Percentiles rank a stretch among this genome's conserved stretches.
These are phyloP conservation scores for Erysimum cheiri DNA, from an alignment of 441 rosid genomes.

Conservation along the genomic window DNA sequence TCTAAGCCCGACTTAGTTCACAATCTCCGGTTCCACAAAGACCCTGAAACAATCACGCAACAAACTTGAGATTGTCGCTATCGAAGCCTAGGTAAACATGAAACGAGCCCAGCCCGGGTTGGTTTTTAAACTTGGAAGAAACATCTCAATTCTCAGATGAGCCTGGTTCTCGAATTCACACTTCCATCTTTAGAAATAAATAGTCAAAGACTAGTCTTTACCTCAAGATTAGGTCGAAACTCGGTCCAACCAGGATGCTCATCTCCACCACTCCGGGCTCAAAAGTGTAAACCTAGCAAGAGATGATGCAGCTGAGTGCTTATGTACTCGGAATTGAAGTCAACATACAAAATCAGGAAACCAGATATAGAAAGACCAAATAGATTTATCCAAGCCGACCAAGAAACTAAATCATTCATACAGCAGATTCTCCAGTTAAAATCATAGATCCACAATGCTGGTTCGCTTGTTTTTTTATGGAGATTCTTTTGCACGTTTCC, in stretches of 20 bases:
- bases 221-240: slow-evolving; percentile 6
- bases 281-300: slow-evolving; percentile 21
- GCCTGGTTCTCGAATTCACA: background rate
- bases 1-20: slow-evolving; percentile 9
- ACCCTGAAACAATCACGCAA: slow-evolving; percentile 27
- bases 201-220: slow-evolving; percentile 12
- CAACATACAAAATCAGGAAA: slow-evolving; percentile 6
- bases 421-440: background rate
- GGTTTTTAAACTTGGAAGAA: background rate
- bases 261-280: slow-evolving; percentile 13
- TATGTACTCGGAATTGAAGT: background rate
- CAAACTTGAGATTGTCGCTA: background rate
- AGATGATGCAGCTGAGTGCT: slow-evolving; percentile 2
- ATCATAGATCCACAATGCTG: slow-evolving; percentile 17
- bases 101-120: background rate
- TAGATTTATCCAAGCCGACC: background rate
- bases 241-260: background rate
- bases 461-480: background rate
- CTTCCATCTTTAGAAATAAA: background rate
- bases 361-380: slow-evolving; percentile 18
- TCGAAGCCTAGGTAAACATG: slow-evolving; percentile 2
- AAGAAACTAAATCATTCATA: slow-evolving; percentile 5
- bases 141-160: slow-evolving; percentile 1
- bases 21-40: slow-evolving; percentile 9
- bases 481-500: background rate